Conservation (phyloP, 169 alveolate species). For the Plasmodium cynomolgi region DNA sequence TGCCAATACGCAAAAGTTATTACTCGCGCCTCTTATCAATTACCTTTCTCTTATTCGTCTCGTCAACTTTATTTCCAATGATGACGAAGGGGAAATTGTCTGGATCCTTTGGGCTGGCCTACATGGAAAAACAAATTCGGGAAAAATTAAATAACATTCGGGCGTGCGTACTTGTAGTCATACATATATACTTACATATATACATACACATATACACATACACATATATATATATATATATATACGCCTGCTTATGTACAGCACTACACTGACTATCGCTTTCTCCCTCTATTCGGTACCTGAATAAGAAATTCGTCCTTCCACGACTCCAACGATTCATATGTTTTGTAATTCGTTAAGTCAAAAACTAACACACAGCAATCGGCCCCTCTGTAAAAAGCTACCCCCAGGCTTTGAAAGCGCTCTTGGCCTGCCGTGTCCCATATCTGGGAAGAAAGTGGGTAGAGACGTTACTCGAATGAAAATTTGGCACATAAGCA, state of each 20-base stretch:
- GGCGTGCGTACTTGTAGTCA: background rate
- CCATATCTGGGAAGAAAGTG: slow-evolving; percentile 87
- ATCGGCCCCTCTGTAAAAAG: slow-evolving; percentile 99
- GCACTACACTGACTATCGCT: background rate
- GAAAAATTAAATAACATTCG: background rate
- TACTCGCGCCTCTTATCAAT: background rate
- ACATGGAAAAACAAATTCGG: background rate
- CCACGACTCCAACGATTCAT: slow-evolving; percentile 97
- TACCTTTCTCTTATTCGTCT: slow-evolving; percentile 92
- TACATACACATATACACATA: background rate
- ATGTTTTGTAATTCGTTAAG: slow-evolving; percentile 90
- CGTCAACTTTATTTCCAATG: slow-evolving; percentile 97
- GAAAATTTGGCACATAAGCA: background rate
- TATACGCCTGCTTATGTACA: background rate
- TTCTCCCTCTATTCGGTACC: slow-evolving; percentile 71
- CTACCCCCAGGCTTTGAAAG: slow-evolving; percentile 97
- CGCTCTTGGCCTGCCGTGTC: slow-evolving; percentile 99
- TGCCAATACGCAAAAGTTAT: background rate
- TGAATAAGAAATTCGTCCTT: slow-evolving; percentile 96
- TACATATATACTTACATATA: too few species aligned
- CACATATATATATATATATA: background rate
- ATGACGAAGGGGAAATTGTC: slow-evolving; percentile 96
- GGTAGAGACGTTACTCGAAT: background rate
- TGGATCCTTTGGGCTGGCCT: slow-evolving; percentile 95
- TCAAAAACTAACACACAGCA: slow-evolving; percentile 99